Percentiles rank a stretch among this genome's conserved stretches.
These are phyloP conservation scores for Alternaria atra DNA, from an alignment of 2,329 filamentous ascomycete genomes.

Conservation along the genomic window DNA sequence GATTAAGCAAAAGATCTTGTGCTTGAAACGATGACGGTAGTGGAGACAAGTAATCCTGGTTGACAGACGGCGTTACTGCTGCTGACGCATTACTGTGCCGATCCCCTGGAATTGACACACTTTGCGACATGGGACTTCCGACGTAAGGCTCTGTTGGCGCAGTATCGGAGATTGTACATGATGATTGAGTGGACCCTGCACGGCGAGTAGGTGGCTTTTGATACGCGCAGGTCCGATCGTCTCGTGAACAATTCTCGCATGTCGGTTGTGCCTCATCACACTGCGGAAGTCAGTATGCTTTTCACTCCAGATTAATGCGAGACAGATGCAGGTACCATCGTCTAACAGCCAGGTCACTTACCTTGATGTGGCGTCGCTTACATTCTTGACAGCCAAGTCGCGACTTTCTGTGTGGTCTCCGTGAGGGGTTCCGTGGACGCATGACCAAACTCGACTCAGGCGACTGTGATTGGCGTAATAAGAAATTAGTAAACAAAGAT, in stretches of 20 bases:
- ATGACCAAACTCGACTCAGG: not conserved
- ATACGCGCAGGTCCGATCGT: constrained; percentile 27
- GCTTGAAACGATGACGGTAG: not conserved
- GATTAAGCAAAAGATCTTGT: constrained; percentile 15
- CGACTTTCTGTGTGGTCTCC: constrained; percentile 32
- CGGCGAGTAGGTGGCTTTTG: constrained; percentile 4
- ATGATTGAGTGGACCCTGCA: constrained; percentile 3
- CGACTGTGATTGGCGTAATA: not conserved
- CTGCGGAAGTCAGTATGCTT: constrained; percentile 11
- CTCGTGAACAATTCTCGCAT: constrained; percentile 27
- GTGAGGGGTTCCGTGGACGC: constrained; percentile 6
- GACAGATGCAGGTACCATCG: not conserved
- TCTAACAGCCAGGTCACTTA: constrained; percentile 5
- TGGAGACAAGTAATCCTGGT: constrained; percentile 7
- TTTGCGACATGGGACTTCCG: constrained; percentile 6
- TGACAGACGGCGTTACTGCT: constrained; percentile 1
- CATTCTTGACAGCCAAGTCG: constrained; percentile 30
- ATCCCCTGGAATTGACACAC: not conserved
- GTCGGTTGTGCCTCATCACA: constrained; percentile 30
- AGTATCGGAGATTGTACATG: not conserved
- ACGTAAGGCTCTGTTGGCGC: not conserved
- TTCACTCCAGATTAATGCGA: not conserved
- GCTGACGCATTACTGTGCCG: not conserved
- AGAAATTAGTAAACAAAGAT: not conserved
- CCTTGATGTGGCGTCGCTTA: constrained; percentile 37